Conservation (phyloP, 257 asterid genomes). For the Handroanthus guayacan region DNA sequence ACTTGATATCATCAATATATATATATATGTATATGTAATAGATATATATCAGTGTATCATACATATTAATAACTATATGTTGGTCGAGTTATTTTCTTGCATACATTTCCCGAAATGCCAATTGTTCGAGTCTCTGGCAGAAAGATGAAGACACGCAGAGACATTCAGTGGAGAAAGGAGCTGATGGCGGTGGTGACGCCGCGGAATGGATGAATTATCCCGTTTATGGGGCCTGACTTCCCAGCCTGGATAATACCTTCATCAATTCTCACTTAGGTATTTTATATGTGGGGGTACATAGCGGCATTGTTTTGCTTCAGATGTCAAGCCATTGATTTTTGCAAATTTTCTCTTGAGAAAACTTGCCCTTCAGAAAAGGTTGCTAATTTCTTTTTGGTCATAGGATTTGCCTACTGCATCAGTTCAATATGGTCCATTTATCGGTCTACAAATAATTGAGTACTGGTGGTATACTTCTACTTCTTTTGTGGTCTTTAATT, state of each 20-base stretch:
- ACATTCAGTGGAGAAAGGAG: slow-evolving; percentile 35
- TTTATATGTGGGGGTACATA: background rate
- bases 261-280: slow-evolving; percentile 90
- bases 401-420: background rate
- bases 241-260: slow-evolving; percentile 47
- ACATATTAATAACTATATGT: no score
- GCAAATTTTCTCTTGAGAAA: background rate
- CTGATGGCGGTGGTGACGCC: slow-evolving; percentile 32
- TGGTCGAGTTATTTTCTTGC: background rate
- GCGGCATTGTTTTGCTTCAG: slow-evolving; percentile 15
- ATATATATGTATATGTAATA: background rate
- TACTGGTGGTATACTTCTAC: background rate
- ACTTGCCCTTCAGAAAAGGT: background rate
- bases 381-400: background rate
- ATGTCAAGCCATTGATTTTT: background rate
- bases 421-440: background rate
- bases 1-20: no score
- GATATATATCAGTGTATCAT: no score
- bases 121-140: slow-evolving; percentile 39
- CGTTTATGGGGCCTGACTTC: slow-evolving; percentile 64
- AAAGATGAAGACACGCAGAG: slow-evolving; percentile 35
- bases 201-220: slow-evolving; percentile 73
- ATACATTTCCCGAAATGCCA: slow-evolving; percentile 20
- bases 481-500: background rate
- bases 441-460: no score